Evolutionary conservation across 306 rosid genomes (phyloP).

Genomic region (Cercis canadensis): DNA sequence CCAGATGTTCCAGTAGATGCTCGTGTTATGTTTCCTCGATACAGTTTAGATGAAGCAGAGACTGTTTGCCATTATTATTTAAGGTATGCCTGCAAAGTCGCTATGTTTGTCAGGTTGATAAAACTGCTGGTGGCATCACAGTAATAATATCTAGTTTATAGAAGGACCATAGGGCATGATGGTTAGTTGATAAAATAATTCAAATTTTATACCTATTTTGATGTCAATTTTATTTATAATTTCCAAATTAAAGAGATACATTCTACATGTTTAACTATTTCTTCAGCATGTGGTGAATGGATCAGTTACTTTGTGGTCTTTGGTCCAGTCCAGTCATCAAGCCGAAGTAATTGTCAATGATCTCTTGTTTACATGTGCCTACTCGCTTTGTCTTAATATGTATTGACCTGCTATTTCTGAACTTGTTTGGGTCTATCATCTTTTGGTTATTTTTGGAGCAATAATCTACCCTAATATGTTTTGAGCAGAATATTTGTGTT

Average conservation of each 20-base stretch:
- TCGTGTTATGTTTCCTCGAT: conserved; percentile 77
- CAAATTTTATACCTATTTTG: conserved; percentile 6
- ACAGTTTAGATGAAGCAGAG: conserved; percentile 87
- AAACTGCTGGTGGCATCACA: conserved; percentile 7
- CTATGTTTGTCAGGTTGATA: conserved; percentile 17
- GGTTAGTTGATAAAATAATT: conserved; percentile 11
- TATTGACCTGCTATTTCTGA: conserved; percentile 1
- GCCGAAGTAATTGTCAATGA: conserved; percentile 21
- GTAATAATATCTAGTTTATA: conserved; percentile 24
- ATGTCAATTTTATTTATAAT: background rate
- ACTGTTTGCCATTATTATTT: conserved; percentile 85
- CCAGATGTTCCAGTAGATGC: conserved; percentile 91
- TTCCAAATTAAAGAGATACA: too few species aligned
- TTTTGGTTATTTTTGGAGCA: conserved; percentile 11
- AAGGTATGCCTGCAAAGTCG: conserved; percentile 54
- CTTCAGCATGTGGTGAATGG: background rate
- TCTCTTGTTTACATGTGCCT: background rate
- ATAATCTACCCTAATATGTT: background rate
- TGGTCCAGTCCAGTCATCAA: background rate
- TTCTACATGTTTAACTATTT: too few species aligned
- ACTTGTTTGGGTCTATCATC: too few species aligned
- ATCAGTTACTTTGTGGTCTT: background rate
- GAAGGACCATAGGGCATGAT: background rate
- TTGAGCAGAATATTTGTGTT: background rate
- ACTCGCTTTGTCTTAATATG: background rate